A percentile compares a stretch with the other conserved stretches of the same genome.
Evolutionary conservation across 495 filamentous ascomycete species (phyloP).

Genomic region (Aspergillus baeticus): DNA sequence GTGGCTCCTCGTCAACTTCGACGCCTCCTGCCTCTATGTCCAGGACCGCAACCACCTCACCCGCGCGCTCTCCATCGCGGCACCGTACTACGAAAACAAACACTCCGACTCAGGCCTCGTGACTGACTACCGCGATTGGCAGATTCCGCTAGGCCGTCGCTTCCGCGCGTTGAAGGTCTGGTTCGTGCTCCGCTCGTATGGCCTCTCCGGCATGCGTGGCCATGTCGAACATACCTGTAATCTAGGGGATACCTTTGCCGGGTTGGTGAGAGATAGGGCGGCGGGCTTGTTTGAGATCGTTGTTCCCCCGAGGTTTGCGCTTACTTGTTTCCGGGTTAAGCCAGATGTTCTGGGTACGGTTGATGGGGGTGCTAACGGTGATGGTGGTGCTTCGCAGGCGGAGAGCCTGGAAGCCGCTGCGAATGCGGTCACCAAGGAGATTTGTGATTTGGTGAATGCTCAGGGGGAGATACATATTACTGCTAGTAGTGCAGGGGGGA

Average conservation of each 20-base stretch:
- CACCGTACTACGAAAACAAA: constrained; percentile 76
- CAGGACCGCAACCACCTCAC: constrained; percentile 71
- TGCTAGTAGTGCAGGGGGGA: constrained; percentile 70
- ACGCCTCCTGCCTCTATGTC: constrained; percentile 79
- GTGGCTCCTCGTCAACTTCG: constrained; percentile 94
- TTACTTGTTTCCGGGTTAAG: constrained; percentile 71
- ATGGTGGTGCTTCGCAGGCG: constrained; percentile 59
- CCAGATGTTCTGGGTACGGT: constrained; percentile 14
- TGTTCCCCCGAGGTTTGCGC: constrained; percentile 69
- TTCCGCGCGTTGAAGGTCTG: constrained; percentile 93
- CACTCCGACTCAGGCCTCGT: constrained; percentile 81
- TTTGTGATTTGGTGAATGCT: constrained; percentile 75
- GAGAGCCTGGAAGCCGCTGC: no score
- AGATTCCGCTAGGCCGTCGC: constrained; percentile 88
- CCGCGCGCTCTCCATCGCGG: constrained; percentile 76
- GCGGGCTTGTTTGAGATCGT: constrained; percentile 77
- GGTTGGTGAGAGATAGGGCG: constrained; percentile 53
- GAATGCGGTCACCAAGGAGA: constrained; percentile 73
- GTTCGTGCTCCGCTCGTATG: constrained; percentile 91
- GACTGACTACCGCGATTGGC: constrained; percentile 98
- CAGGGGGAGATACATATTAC: constrained; percentile 83
- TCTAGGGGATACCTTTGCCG: constrained; percentile 69
- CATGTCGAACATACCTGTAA: constrained; percentile 68
- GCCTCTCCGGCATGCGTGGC: constrained; percentile 74
- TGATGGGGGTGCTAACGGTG: constrained; percentile 37